These are phyloP conservation scores for Cordyceps javanica DNA, from an alignment of 2,329 filamentous ascomycete species.

Conservation along the genomic window DNA sequence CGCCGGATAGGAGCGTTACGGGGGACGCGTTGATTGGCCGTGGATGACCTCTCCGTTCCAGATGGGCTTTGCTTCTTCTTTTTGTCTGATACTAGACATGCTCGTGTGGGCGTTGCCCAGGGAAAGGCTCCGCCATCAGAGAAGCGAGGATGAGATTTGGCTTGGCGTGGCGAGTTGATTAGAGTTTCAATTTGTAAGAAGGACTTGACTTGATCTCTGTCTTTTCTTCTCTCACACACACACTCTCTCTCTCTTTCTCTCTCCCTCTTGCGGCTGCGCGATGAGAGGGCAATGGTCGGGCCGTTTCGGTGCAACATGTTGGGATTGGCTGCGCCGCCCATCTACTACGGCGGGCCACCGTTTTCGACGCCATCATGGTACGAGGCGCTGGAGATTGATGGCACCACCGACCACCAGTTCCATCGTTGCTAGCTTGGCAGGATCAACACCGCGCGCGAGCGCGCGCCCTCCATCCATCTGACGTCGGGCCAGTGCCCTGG, in stretches of 20 bases:
- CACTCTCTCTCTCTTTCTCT: too few relatives aligned
- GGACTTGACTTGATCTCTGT: too few relatives aligned
- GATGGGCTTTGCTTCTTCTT: neutral
- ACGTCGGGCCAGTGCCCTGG: neutral
- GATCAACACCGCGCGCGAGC: too few relatives aligned
- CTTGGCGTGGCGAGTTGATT: neutral
- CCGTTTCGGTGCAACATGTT: too few relatives aligned
- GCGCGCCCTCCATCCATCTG: neutral
- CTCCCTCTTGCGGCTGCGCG: too few relatives aligned
- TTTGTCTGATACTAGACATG: neutral
- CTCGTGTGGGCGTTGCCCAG: neutral
- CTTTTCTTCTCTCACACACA: too few relatives aligned
- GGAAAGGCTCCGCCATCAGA: neutral
- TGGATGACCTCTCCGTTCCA: neutral
- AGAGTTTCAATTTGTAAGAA: too few relatives aligned
- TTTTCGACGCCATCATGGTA: neutral
- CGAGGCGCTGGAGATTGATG: neutral
- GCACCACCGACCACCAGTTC: neutral
- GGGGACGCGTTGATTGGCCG: conserved; percentile 5
- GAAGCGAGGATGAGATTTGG: neutral
- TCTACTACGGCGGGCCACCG: neutral
- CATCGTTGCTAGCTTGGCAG: neutral
- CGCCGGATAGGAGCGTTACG: neutral
- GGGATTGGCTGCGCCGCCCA: too few relatives aligned
- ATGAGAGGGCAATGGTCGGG: too few relatives aligned